phyloP scores from a whole-genome alignment of 225 moss, liverwort and hornwort species.

The Physcomitrellopsis africana region DNA sequence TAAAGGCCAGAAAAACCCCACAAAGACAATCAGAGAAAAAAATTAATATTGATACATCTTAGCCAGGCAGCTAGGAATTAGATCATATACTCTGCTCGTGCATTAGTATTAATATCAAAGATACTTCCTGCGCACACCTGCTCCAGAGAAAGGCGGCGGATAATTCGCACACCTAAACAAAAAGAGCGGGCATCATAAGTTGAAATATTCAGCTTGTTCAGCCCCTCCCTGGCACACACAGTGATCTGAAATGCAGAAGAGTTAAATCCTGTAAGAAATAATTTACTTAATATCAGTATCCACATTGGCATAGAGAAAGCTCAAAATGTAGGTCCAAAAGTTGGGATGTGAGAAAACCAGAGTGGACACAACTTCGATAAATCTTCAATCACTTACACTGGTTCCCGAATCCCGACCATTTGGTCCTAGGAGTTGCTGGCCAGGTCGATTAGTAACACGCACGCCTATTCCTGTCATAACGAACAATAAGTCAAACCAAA shows the following conservation, averaged over 20 bases:
- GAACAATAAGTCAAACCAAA: conserved; percentile 5
- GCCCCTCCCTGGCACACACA: conserved; percentile 57
- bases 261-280: conserved; percentile 1
- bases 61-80: background rate
- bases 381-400: conserved; percentile 40
- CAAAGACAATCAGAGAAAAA: conserved; percentile 4
- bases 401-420: conserved; percentile 81
- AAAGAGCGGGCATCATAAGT: conserved; percentile 67
- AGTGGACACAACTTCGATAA: background rate
- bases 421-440: conserved; percentile 65
- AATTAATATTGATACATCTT: background rate
- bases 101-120: background rate
- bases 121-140: conserved; percentile 42
- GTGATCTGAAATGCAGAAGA: conserved; percentile 50
- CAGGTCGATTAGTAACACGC: conserved; percentile 73
- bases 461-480: conserved; percentile 51
- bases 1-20: conserved; percentile 22
- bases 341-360: background rate
- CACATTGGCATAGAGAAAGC: background rate
- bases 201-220: conserved; percentile 58
- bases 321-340: background rate
- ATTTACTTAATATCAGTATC: background rate
- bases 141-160: conserved; percentile 57
- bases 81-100: background rate
- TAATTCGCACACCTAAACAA: conserved; percentile 66